These are phyloP conservation scores for Microbotryomycetes sp. DNA, from an alignment of 1,284 basidiomycete species.

Conservation along the genomic window DNA sequence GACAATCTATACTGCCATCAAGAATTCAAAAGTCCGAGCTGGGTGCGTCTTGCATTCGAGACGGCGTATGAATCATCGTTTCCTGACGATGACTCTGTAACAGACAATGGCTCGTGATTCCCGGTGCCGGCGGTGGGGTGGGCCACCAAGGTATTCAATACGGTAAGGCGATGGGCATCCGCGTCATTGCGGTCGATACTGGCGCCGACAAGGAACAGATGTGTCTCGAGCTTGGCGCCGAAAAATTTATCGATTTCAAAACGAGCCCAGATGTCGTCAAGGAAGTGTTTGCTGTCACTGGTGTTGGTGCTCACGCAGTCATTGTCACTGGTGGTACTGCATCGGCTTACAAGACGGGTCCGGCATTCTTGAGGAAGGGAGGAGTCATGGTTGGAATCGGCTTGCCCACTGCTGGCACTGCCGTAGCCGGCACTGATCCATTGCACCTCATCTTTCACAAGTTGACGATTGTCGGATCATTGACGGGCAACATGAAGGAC, in stretches of 20 bases:
- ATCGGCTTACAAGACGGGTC: slow-evolving; percentile 30
- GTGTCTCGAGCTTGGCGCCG: slow-evolving; percentile 18
- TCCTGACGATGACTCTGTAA: neutral
- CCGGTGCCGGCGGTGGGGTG: slow-evolving; percentile 30
- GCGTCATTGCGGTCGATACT: slow-evolving; percentile 33
- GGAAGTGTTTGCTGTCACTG: slow-evolving; percentile 16
- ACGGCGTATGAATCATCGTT: neutral
- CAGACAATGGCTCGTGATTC: slow-evolving; percentile 25
- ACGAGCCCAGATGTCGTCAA: slow-evolving; percentile 1
- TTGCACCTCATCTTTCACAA: slow-evolving; percentile 36
- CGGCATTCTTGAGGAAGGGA: slow-evolving; percentile 30
- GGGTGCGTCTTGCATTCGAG: slow-evolving; percentile 5
- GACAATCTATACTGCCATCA: slow-evolving; percentile 32
- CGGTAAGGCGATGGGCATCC: slow-evolving; percentile 24
- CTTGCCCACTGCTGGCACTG: slow-evolving; percentile 29
- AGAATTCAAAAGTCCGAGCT: slow-evolving; percentile 16
- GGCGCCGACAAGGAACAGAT: slow-evolving; percentile 32
- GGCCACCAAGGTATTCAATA: slow-evolving; percentile 27
- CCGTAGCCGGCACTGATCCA: slow-evolving; percentile 37
- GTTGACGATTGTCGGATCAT: slow-evolving; percentile 34
- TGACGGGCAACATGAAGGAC: slow-evolving; percentile 40
- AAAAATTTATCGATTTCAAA: slow-evolving; percentile 32
- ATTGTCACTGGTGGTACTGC: slow-evolving; percentile 23
- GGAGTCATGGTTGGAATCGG: slow-evolving; percentile 33
- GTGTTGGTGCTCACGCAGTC: slow-evolving; percentile 19